phyloP scores from a whole-genome alignment of 23 red algal genomes.

The Cyanidium caldarium region DNA sequence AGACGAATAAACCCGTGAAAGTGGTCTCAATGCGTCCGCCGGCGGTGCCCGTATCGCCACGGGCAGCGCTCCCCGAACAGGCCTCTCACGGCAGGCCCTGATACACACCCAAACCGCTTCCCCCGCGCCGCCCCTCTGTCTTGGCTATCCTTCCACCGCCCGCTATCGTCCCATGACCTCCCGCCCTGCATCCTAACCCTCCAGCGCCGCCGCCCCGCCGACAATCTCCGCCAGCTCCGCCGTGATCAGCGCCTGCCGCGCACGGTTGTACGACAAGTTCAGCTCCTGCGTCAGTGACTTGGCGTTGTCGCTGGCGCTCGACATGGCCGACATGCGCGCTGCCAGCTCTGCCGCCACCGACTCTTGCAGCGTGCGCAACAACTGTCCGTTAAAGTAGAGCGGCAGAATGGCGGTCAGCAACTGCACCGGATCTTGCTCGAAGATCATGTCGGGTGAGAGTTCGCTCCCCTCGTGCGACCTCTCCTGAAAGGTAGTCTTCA shows the following conservation, averaged over 20 bases:
- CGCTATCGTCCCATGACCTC: too few species aligned
- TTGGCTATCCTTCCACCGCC: too few species aligned
- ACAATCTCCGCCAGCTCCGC: constrained; percentile 96
- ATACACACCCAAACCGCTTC: too few species aligned
- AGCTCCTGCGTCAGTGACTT: constrained; percentile 63
- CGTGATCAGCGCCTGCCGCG: constrained; percentile 87
- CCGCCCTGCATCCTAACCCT: too few species aligned
- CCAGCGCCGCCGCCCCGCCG: constrained; percentile 25
- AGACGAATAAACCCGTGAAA: too few species aligned
- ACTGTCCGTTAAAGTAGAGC: constrained; percentile 94
- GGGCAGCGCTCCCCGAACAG: too few species aligned
- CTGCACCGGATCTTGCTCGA: constrained; percentile 94
- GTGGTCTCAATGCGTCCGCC: too few species aligned
- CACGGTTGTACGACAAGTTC: constrained; percentile 64
- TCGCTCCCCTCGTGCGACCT: constrained; percentile 26
- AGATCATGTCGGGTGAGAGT: constrained; percentile 95
- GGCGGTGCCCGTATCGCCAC: too few species aligned
- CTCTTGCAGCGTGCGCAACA: constrained; percentile 87
- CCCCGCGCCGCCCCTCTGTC: too few species aligned
- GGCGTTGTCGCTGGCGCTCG: constrained; percentile 88
- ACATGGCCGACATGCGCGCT: constrained; percentile 89
- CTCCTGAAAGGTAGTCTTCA: constrained; percentile 30
- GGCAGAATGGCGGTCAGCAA: constrained; percentile 96
- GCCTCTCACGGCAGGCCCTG: too few species aligned
- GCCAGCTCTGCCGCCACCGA: constrained; percentile 89